These are phyloP conservation scores for Rhizopus arrhizus DNA, from an alignment of 371 early-diverging fungal species.

Conservation along the genomic window DNA sequence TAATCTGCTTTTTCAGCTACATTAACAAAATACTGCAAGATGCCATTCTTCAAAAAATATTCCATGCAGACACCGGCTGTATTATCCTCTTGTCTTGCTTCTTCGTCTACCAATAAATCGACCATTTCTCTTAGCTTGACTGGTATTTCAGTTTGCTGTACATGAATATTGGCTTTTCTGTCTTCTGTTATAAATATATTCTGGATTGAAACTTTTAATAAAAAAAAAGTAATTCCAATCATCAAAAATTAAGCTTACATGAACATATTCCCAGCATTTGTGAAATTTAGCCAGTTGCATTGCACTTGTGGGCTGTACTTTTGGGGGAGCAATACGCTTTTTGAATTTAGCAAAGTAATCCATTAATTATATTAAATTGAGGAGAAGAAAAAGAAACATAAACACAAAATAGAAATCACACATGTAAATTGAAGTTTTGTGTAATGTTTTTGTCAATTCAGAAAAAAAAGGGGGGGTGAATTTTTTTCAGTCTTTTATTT, in stretches of 20 bases:
- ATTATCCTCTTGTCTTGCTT: conserved; percentile 71
- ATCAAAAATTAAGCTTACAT: conserved; percentile 46
- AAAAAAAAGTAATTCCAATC: neutral
- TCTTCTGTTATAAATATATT: conserved; percentile 64
- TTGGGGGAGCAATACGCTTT: conserved; percentile 66
- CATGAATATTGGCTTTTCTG: conserved; percentile 57
- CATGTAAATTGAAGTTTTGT: too few relatives aligned
- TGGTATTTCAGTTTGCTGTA: conserved; percentile 83
- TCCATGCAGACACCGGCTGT: conserved; percentile 91
- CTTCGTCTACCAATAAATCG: conserved; percentile 90
- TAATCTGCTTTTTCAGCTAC: conserved; percentile 77
- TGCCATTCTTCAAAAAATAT: conserved; percentile 80
- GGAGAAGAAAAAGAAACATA: neutral
- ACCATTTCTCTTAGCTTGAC: conserved; percentile 78
- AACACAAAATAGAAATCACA: neutral
- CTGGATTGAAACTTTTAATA: conserved; percentile 27
- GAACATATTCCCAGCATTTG: conserved; percentile 73
- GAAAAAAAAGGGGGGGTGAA: too few relatives aligned
- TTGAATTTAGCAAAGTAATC: conserved; percentile 71
- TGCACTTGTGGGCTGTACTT: conserved; percentile 63
- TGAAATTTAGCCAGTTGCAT: conserved; percentile 76
- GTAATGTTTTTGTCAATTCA: too few relatives aligned
- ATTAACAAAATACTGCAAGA: conserved; percentile 78
- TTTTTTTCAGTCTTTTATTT: too few relatives aligned
- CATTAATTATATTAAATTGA: conserved; percentile 33